Evolutionary conservation across 1,284 basidiomycete species (phyloP), one percentile per base, ranked within the genome.

Genomic region (Ganoderma lingzhi): DNA sequence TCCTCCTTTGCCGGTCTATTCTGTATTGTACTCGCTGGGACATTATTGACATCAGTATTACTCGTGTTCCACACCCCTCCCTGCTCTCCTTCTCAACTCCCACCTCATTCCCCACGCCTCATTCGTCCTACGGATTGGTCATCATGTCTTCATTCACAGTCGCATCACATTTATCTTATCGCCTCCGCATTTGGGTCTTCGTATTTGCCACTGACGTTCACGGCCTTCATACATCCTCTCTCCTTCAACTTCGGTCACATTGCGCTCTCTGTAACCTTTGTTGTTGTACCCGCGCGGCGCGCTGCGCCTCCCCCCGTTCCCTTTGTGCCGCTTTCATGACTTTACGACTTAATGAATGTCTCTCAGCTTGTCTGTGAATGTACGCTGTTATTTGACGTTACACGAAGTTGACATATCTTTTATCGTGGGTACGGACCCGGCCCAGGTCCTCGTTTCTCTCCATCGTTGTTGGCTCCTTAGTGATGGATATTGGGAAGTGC

Each of bases 261-360:
- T 55, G 48, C 48, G 48, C 48, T 53, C 48, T 23, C 48, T 53
- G 48, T 53, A 12, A 44, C 61, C 23, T 8, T 39, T 15, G 39
- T 30, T 59, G 30, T 44, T 65, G 61, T 45, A 63, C 23, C 44
- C 61, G 70, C 55, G n/a, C 45, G 62, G 37, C 62, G 65, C 69
- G 44, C 60, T 62, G 66, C 66, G 66, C 55, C 58, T 53, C 39
- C 61, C 23, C 53, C 53, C 62, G 19, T 55, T 53, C 51, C 28
- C 63, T 39, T 66, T 65, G 61, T 56, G 67, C 63, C 44, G 69
- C 69, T 58, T 32, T 70, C 55, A 73, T 65, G 72, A 73, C 69
- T 68, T 70, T 51, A 72, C 56, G 71, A 72, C 71, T 63, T 70
- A 55, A 71, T 66, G 72, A 71, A 63, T 60, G 63, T 67, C 59